Evolutionary conservation across 805 yeast genomes (phyloP).

Genomic region (Pichia rugopelliculosa): DNA sequence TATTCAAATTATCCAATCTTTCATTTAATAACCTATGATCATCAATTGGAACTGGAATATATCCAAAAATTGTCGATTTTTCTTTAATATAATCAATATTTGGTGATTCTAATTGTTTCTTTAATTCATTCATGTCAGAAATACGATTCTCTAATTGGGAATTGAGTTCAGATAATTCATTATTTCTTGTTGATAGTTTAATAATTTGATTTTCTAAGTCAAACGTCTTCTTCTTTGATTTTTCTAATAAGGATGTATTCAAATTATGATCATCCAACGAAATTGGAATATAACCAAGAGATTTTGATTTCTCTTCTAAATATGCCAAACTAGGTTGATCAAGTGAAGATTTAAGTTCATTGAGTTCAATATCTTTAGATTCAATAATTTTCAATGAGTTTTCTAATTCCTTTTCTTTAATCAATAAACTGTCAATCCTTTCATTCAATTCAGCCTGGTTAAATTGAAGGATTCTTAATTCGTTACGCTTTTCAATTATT

Average conservation of each 20-base stretch:
- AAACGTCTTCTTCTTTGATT: background rate
- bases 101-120: constrained; percentile 8
- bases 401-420: constrained; percentile 2
- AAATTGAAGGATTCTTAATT: constrained; percentile 2
- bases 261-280: constrained; percentile 9
- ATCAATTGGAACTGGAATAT: constrained; percentile 9
- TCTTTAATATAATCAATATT: constrained; percentile 19
- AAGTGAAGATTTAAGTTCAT: background rate
- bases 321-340: constrained; percentile 20
- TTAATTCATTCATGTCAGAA: background rate
- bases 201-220: constrained; percentile 1
- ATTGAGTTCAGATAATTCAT: constrained; percentile 3
- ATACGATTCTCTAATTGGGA: background rate
- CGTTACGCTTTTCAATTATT: constrained; percentile 2
- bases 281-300: constrained; percentile 14
- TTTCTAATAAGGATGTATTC: background rate
- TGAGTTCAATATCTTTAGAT: constrained; percentile 2
- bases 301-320: constrained; percentile 14
- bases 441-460: constrained; percentile 1
- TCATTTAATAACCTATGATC: constrained; percentile 12
- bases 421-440: background rate
- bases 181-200: background rate
- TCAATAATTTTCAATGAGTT: background rate
- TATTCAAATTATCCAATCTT: background rate
- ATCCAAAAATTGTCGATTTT: constrained; percentile 10